A percentile compares a stretch with the other conserved stretches of the same genome.
Evolutionary conservation across 768 basidiomycete genomes (phyloP).

Genomic region (Collybia sp.): DNA sequence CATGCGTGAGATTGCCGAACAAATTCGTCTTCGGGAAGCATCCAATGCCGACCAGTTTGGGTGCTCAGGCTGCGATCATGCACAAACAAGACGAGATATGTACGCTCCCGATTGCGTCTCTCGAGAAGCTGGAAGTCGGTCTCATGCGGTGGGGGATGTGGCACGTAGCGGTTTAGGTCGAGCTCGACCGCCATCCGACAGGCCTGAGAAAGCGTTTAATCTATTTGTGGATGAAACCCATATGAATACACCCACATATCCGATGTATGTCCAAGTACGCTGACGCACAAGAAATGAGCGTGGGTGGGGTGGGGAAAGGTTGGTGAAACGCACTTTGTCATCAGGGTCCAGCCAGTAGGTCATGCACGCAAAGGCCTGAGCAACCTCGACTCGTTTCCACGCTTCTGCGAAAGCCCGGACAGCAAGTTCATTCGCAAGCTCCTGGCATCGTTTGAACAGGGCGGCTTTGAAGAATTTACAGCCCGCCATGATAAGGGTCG

Average conservation of each 20-base stretch:
- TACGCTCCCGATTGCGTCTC: slow-evolving; percentile 80
- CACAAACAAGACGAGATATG: slow-evolving; percentile 81
- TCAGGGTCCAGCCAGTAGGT: slow-evolving; percentile 90
- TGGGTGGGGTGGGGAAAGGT: slow-evolving; percentile 7
- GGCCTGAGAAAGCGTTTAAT: slow-evolving; percentile 38
- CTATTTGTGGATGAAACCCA: neutral
- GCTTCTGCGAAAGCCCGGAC: slow-evolving; percentile 72
- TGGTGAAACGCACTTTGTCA: slow-evolving; percentile 54
- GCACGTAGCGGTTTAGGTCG: slow-evolving; percentile 66
- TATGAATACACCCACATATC: slow-evolving; percentile 52
- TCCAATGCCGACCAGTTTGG: slow-evolving; percentile 84
- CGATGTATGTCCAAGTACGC: slow-evolving; percentile 87
- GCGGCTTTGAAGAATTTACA: slow-evolving; percentile 79
- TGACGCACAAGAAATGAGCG: slow-evolving; percentile 22
- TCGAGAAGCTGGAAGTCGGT: slow-evolving; percentile 63
- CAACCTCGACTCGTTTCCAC: slow-evolving; percentile 82
- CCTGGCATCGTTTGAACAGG: slow-evolving; percentile 62
- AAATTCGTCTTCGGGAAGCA: slow-evolving; percentile 84
- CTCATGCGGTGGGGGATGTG: slow-evolving; percentile 53
- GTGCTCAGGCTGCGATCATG: slow-evolving; percentile 85
- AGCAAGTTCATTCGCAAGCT: slow-evolving; percentile 70
- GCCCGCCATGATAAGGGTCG: slow-evolving; percentile 77
- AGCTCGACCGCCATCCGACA: slow-evolving; percentile 88
- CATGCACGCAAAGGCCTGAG: slow-evolving; percentile 85
- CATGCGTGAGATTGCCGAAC: slow-evolving; percentile 64